Conservation (phyloP, 768 basidiomycete genomes). For the Myochromella boudieri region DNA sequence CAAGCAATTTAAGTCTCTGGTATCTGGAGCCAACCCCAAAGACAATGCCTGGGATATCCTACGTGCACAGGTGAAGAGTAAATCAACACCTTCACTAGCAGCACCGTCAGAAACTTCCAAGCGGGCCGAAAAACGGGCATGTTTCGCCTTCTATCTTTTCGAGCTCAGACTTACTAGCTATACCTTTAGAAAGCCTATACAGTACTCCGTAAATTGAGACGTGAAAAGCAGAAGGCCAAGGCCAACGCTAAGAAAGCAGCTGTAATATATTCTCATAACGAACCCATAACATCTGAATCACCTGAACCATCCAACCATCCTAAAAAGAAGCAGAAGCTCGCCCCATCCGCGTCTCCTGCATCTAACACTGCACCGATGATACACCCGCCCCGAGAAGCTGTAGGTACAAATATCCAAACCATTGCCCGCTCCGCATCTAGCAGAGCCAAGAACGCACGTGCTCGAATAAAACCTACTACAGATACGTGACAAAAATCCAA, state of each 20-base stretch:
- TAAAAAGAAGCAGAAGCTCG: slow-evolving; percentile 18
- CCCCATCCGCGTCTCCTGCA: slow-evolving; percentile 8
- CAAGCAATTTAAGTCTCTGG: slow-evolving; percentile 45
- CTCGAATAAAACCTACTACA: slow-evolving; percentile 20
- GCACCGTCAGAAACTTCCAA: slow-evolving; percentile 42
- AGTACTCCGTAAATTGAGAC: slow-evolving; percentile 42
- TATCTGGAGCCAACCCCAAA: slow-evolving; percentile 37
- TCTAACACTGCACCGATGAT: not conserved
- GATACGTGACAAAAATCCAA: slow-evolving; percentile 11
- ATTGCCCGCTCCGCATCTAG: slow-evolving; percentile 37
- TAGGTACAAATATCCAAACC: slow-evolving; percentile 20
- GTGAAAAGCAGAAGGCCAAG: slow-evolving; percentile 47
- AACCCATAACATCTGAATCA: no score
- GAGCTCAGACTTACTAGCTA: not conserved
- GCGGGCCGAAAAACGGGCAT: slow-evolving; percentile 62
- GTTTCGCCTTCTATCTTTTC: slow-evolving; percentile 9
- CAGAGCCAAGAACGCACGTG: slow-evolving; percentile 37
- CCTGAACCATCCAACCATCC: not conserved
- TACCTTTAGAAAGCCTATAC: slow-evolving; percentile 45
- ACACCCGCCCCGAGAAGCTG: slow-evolving; percentile 11
- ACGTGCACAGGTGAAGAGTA: slow-evolving; percentile 24
- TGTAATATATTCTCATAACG: not conserved
- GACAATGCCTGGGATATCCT: slow-evolving; percentile 51
- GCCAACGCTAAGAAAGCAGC: slow-evolving; percentile 27
- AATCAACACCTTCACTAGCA: slow-evolving; percentile 24